A percentile compares a stretch with the other conserved stretches of the same genome.
Evolutionary conservation across 345 rosid species (phyloP).

Genomic region (Eucalyptus pauciflora): DNA sequence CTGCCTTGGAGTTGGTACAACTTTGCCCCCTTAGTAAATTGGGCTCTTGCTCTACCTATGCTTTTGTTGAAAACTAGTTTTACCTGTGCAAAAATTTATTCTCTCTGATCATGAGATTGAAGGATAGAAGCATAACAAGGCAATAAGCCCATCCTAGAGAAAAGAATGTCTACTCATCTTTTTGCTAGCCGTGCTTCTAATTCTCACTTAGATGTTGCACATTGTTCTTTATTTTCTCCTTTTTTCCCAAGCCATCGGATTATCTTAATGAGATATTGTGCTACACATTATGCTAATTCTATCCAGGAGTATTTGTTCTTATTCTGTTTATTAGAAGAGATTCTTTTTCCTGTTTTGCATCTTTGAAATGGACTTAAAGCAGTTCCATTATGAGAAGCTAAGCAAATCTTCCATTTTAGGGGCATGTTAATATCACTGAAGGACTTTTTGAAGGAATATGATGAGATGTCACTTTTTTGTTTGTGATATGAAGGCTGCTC

Average conservation of each 20-base stretch:
- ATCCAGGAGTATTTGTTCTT: not conserved
- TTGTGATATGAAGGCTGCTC: not conserved
- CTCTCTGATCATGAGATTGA: not conserved
- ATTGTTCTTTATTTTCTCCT: not conserved
- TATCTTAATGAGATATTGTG: not conserved
- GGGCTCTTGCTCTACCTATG: not conserved
- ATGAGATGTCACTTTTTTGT: not conserved
- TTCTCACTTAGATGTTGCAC: not conserved
- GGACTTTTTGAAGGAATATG: not conserved
- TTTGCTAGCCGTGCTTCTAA: not conserved
- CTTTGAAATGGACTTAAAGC: not conserved
- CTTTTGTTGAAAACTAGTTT: not conserved
- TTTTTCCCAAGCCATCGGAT: not conserved
- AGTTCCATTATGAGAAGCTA: not conserved
- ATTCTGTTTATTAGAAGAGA: not conserved
- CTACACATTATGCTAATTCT: not conserved
- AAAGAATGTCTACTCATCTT: not conserved
- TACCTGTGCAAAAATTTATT: not conserved
- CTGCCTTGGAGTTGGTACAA: slow-evolving; percentile 76
- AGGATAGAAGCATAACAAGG: not conserved
- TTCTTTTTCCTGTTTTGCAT: not conserved
- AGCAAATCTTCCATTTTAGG: not conserved
- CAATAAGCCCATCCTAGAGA: not conserved
- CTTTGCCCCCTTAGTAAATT: not conserved
- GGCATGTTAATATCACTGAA: not conserved